Evolutionary conservation across 2,329 filamentous ascomycete species (phyloP), one percentile per base, ranked within the genome.

Genomic region (Atkinsonella texensis): DNA sequence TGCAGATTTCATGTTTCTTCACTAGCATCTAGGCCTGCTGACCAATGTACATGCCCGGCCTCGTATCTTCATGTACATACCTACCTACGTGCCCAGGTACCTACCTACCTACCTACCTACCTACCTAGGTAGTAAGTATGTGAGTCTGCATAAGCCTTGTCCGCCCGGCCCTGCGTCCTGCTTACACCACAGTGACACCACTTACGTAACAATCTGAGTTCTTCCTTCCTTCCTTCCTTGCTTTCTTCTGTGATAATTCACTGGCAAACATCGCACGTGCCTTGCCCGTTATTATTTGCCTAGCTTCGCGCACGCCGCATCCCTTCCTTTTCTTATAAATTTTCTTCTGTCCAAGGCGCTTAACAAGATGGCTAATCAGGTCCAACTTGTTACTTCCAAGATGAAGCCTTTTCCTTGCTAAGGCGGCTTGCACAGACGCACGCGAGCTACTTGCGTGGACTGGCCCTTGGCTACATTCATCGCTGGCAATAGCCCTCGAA

Each of bases 361-460:
- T 43, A 52, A 57, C 57, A 61, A 55, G 53, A 60, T 61, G 59
- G 55, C 55, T 17, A 55, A 52, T 42, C 48, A 51, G 39, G 49
- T 57, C 55, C 58, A 57, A 39, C 55, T 58, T 46, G 47, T 52
- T 48, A 40, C 40, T 51, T 53, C 53, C 55, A 53, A 49, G 28
- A 56, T 56, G 56, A 56, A 52, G 53, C 33, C 52, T 49, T 54
- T 49, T 42, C 44, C 53, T 48, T 55, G 54, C 42, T 60, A 59
- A 55, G 50, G 50, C 35, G 20, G n/a, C 38, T 53, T 41, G 42
- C 28, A 35, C 49, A 39, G 13, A 18, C 46, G 32, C 47, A 51
- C 46, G 48, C 49, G 45, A 54, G 40, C 41, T 32, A 17, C 33
- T 51, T 28, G 28, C 28, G 35, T 46, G 35, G 32, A 38, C 31